Percentiles rank a stretch among this genome's conserved stretches.
Conservation (phyloP, 2,329 filamentous ascomycete genomes). For the Cladophialophora yegresii region DNA sequence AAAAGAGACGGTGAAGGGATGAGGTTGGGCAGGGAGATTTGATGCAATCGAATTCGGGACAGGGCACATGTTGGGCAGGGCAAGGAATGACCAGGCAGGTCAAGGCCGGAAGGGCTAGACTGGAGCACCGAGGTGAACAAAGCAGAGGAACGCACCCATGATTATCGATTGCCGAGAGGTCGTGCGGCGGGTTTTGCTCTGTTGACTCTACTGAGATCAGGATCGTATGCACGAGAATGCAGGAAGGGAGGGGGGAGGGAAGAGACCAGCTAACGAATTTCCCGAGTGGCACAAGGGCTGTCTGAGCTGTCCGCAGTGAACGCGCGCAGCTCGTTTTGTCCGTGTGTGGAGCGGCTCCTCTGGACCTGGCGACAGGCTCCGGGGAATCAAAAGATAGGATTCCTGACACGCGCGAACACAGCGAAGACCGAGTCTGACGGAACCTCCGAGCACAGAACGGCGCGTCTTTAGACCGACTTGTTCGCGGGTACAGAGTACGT, state of each 20-base stretch:
- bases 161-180: slow-evolving; percentile 39
- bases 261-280: slow-evolving; percentile 38
- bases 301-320: slow-evolving; percentile 26
- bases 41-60: slow-evolving; percentile 23
- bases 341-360: slow-evolving; percentile 27
- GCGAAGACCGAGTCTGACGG: slow-evolving; percentile 25
- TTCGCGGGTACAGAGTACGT: slow-evolving; percentile 10
- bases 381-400: slow-evolving; percentile 18
- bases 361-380: slow-evolving; percentile 21
- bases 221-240: slow-evolving; percentile 39
- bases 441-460: slow-evolving; percentile 32
- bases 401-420: slow-evolving; percentile 13
- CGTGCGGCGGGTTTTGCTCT: slow-evolving; percentile 33
- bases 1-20: slow-evolving; percentile 28
- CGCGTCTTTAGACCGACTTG: slow-evolving; percentile 19
- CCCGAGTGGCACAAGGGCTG: slow-evolving; percentile 36
- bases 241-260: slow-evolving; percentile 33
- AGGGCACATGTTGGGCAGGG: slow-evolving; percentile 26
- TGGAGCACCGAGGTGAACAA: slow-evolving; percentile 32
- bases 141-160: slow-evolving; percentile 39
- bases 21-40: slow-evolving; percentile 22
- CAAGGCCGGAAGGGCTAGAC: slow-evolving; percentile 34
- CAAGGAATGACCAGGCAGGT: slow-evolving; percentile 27
- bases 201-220: slow-evolving; percentile 37
- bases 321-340: slow-evolving; percentile 31